phyloP scores from a whole-genome alignment of 257 asterid genomes.

The Lithospermum erythrorhizon region DNA sequence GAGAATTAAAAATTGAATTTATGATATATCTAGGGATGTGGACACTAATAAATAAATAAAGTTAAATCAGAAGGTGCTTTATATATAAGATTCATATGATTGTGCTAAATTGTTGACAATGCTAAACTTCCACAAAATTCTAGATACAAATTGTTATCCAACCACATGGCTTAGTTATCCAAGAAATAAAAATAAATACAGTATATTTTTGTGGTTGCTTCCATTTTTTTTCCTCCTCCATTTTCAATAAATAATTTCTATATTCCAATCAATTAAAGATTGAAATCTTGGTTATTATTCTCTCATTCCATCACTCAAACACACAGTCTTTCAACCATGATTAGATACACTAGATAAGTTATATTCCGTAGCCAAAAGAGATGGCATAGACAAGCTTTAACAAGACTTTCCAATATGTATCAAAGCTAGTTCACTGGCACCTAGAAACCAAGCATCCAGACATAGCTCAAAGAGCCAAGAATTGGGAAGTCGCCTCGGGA shows the following conservation, averaged over 20 bases:
- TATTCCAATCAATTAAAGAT: not conserved
- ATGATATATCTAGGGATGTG: too few species aligned
- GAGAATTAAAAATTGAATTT: too few species aligned
- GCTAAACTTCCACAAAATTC: not conserved
- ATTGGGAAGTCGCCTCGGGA: constrained; percentile 84
- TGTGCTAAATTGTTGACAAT: not conserved
- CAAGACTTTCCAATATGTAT: constrained; percentile 83
- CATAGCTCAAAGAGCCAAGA: constrained; percentile 55
- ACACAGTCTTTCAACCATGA: constrained; percentile 22
- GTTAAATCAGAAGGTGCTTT: too few species aligned
- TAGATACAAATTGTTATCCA: not conserved
- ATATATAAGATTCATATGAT: too few species aligned
- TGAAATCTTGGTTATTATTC: not conserved
- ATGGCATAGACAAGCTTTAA: constrained; percentile 90
- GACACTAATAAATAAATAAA: too few species aligned
- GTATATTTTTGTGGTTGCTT: not conserved
- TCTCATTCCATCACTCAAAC: not conserved
- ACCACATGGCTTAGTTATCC: not conserved
- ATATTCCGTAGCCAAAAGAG: constrained; percentile 80
- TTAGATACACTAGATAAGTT: constrained; percentile 73
- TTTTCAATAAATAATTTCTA: too few species aligned
- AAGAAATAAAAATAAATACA: not conserved
- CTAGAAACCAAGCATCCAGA: constrained; percentile 38
- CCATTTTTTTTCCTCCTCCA: not conserved
- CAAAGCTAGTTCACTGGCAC: constrained; percentile 72